Base-by-base conservation (phyloP, 1,139 yeast species). In the Zhuliangozyma blackwelliae region DNA sequence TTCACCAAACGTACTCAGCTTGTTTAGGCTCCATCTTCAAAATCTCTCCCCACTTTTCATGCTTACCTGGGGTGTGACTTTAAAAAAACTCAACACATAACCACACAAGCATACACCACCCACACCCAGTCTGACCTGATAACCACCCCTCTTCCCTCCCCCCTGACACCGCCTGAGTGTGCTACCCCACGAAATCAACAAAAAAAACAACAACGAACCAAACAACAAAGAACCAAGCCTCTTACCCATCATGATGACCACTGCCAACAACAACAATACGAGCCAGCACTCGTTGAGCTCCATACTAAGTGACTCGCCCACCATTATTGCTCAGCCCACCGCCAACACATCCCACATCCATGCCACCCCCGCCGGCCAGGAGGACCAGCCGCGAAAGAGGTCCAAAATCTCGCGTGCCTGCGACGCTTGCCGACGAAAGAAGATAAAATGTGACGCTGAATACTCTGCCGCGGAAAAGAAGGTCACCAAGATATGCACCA, bases 371-470 rank as follows among this genome's bases (percentile, higher is more conserved):
- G 33, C 16, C 20, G 20, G 10, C n/a, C 29, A 29, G 22, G 25
- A 12, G 10, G 43, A 45, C 30, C 55, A 42, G 5, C 72, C 77
- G 13, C 60, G 83, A 26, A 79, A 79, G 50, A 50, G 85, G 38
- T 70, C 82, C n/a, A 80, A 80, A 51, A 83, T 79, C 1, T 77
- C 83, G 2, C 55, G 87, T 36, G 86, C 86, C 4, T 80, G 87
- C 54, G 86, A 80, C 50, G 73, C 77, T 28, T 81, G 88, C 53
- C 66, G 87, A 32, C 63, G 80, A 32, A 79, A 81, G 57, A 79
- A 82, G 49, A 66, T 80, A 28, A 62, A 75, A 37, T 82, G 89
- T 55, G 77, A 80, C 53, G 85, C 84, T 11, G 68, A 68, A 25
- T 69, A 72, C 43, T 66, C 68, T 37, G 37, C 64, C 10, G 48